phyloP scores from a whole-genome alignment of 2,329 filamentous ascomycete genomes.

The Magnaporthiopsis rhizophila region DNA sequence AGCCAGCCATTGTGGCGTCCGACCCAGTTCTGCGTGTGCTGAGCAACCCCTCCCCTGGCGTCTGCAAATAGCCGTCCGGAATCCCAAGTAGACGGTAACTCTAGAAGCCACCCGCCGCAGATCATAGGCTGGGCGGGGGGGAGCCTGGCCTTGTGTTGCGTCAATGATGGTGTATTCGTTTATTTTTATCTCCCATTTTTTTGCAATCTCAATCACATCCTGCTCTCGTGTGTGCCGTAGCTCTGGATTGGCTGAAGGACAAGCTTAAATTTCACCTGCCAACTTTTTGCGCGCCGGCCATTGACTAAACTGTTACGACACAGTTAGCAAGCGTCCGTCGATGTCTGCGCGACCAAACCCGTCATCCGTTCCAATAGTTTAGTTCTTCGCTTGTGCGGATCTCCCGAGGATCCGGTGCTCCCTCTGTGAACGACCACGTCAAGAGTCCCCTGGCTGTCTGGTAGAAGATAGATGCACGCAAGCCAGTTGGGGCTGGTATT shows the following conservation, averaged over 20 bases:
- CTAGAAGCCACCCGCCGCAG: not conserved
- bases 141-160: not conserved
- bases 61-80: not conserved
- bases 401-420: not conserved
- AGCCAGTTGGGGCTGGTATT: not conserved
- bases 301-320: too few species aligned
- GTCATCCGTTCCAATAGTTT: not conserved
- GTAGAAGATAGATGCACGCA: not conserved
- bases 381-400: not conserved
- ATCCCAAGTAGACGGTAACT: not conserved
- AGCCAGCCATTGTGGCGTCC: not conserved
- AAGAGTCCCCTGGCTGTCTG: not conserved
- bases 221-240: not conserved
- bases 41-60: not conserved
- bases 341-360: not conserved
- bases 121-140: not conserved
- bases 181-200: not conserved
- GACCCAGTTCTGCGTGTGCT: not conserved
- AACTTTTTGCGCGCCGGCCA: not conserved
- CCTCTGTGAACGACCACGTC: not conserved
- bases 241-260: not conserved
- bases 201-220: too few species aligned
- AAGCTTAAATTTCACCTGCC: not conserved
- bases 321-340: not conserved
- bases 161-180: not conserved